Evolutionary conservation across 768 basidiomycete species (phyloP).

Genomic region (Vishniacozyma victoriae): DNA sequence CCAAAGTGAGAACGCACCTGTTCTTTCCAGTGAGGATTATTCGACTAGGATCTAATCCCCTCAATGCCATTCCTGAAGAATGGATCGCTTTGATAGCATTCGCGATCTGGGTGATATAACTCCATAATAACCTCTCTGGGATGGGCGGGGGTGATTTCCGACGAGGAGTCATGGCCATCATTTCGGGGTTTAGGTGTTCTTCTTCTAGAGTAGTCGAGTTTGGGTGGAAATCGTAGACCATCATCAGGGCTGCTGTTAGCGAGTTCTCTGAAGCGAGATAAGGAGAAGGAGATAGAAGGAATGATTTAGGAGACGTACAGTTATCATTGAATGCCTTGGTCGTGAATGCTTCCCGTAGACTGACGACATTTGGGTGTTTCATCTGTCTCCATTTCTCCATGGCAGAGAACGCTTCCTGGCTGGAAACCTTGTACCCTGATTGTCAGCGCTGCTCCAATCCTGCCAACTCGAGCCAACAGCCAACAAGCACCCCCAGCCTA

Average conservation of each 20-base stretch:
- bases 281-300: neutral
- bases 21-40: constrained; percentile 84
- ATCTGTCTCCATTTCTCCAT: constrained; percentile 83
- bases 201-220: constrained; percentile 73
- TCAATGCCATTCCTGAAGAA: constrained; percentile 68
- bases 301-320: constrained; percentile 57
- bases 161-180: constrained; percentile 34
- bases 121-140: constrained; percentile 81
- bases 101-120: constrained; percentile 83
- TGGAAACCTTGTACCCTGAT: constrained; percentile 73
- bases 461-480: neutral
- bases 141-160: constrained; percentile 52
- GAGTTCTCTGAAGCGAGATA: neutral
- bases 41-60: constrained; percentile 79
- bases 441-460: neutral
- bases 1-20: constrained; percentile 53
- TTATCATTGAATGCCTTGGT: constrained; percentile 86
- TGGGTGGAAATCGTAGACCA: constrained; percentile 85
- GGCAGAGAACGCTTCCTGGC: constrained; percentile 70
- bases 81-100: constrained; percentile 82
- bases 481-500: too few relatives aligned
- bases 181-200: constrained; percentile 57
- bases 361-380: constrained; percentile 76
- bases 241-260: constrained; percentile 64
- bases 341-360: constrained; percentile 87